A percentile compares a stretch with the other conserved stretches of the same genome.
Evolutionary conservation across 2,329 filamentous ascomycete genomes (phyloP).

Genomic region (Ophiocordyceps camponoti-saundersi): DNA sequence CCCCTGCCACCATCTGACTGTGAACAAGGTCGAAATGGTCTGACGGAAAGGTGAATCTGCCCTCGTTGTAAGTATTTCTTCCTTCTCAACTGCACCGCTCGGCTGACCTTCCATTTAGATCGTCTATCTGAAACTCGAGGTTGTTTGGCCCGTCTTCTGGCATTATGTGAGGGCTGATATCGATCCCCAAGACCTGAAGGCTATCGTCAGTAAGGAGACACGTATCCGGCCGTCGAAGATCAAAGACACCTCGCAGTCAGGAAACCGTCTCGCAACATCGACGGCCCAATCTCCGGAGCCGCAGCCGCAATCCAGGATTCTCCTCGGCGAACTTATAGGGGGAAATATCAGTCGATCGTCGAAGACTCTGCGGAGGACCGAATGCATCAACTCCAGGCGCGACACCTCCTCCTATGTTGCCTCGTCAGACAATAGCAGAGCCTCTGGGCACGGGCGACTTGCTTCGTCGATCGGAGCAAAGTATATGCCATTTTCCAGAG

Average conservation of each 20-base stretch:
- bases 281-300: constrained; percentile 56
- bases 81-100: neutral
- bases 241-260: constrained; percentile 40
- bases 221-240: neutral
- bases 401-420: constrained; percentile 44
- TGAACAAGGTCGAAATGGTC: constrained; percentile 73
- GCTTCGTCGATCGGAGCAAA: constrained; percentile 59
- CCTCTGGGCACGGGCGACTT: constrained; percentile 8
- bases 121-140: constrained; percentile 54
- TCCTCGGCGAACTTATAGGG: constrained; percentile 37
- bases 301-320: constrained; percentile 56
- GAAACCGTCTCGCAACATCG: constrained; percentile 47
- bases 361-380: constrained; percentile 45
- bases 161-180: constrained; percentile 54
- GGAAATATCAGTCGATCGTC: constrained; percentile 54
- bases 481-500: constrained; percentile 46
- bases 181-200: constrained; percentile 50
- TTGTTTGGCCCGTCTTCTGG: constrained; percentile 49
- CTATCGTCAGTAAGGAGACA: neutral
- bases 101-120: constrained; percentile 46
- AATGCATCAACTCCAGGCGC: constrained; percentile 45
- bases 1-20: constrained; percentile 54
- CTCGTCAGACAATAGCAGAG: neutral
- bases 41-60: constrained; percentile 47
- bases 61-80: neutral